Evolutionary conservation across 495 filamentous ascomycete genomes (phyloP), one percentile per base, ranked within the genome.

Genomic region (Lophium mytilinum): DNA sequence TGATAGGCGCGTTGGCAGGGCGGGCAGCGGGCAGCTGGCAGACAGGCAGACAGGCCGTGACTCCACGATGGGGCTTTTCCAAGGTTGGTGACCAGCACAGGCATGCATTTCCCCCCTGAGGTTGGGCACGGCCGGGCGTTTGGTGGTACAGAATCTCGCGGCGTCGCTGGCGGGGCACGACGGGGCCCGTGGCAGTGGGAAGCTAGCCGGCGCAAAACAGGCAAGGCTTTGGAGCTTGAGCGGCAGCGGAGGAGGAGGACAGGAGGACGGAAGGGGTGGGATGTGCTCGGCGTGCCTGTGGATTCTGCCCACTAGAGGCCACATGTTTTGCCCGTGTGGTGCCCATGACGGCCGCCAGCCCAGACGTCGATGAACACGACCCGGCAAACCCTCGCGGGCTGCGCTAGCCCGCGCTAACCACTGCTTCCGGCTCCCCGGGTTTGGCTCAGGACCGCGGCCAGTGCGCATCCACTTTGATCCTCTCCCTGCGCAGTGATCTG

Each of bases 161-260:
- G 51, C 33, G 47, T 52, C 55, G 51, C 35, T 19, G 61, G 49
- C 9, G 51, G 18, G 37, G 24, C 24, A 18, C 9, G 19, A 42
- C 48, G 53, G 50, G 58, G 55, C 50, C 62, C 62, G 50, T 56
- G 47, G 55, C 62, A 65, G 53, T 58, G 62, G 62, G 53, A 50
- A 34, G 53, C 53, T 18, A 53, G 33, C 53, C 57, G 56, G 39
- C 8, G 17, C 12, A 41, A 17, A 41, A 39, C 3, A 17, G 39
- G 12, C 12, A 14, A 41, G 39, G 11, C 12, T 1, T 2, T 1
- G 2, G 39, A 2, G 11, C 11, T 2, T 8, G 9, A 9, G 4
- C 1, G 39, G 39, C 39, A 14, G 11, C 17, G 39, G 39, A 41
- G 39, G 17, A 17, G 17, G 39, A 41, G 39, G 11, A 41, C 12